Evolutionary conservation across 2,329 filamentous ascomycete species (phyloP), one percentile per base, ranked within the genome.

Genomic region (Pyrenochaeta sp.): DNA sequence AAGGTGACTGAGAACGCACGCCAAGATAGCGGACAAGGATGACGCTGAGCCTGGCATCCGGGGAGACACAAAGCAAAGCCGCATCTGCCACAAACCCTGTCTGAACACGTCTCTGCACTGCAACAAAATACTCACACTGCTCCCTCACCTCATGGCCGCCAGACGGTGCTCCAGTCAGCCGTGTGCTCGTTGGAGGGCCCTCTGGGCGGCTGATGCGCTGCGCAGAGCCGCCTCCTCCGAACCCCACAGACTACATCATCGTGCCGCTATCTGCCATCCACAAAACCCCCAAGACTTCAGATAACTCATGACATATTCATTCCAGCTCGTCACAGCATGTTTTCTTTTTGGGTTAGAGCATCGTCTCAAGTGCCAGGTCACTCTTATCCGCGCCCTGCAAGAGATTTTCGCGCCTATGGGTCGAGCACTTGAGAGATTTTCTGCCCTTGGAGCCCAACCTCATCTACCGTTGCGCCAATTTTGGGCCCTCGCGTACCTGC

Each of bases 11-110:
- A 49, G 37, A 35, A 31, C 40, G 41, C 23, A 33, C 43, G 57
- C 58, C 58, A 61, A 61, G 57, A 45, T 37, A 42, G 33, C 44
- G 31, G 30, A 55, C 56, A 50, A 50, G 56, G 45, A 56, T 58
- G 42, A 50, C 47, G 33, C 36, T 21, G 18, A 51, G 45, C 45
- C 41, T 21, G 29, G 2, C 27, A 17, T 11, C 48, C 45, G 44
- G 49, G 51, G 51, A 45, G 45, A 49, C 47, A 54, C 44, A 46
- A 46, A 35, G 44, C 29, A 46, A 46, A 30, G 40, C 40, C 40
- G 23, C 23, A 27, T 30, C 21, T 29, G 21, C 23, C 20, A 31
- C 27, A 30, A n/a, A n/a, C 23, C 23, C 27, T n/a, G 7, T 11
- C 23, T 42, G 23, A n/a, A 23, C 17, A 39, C 36, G 36, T 39